These are phyloP conservation scores for Rhododendron henanense DNA, from an alignment of 148 eudicot genomes.

Conservation along the genomic window DNA sequence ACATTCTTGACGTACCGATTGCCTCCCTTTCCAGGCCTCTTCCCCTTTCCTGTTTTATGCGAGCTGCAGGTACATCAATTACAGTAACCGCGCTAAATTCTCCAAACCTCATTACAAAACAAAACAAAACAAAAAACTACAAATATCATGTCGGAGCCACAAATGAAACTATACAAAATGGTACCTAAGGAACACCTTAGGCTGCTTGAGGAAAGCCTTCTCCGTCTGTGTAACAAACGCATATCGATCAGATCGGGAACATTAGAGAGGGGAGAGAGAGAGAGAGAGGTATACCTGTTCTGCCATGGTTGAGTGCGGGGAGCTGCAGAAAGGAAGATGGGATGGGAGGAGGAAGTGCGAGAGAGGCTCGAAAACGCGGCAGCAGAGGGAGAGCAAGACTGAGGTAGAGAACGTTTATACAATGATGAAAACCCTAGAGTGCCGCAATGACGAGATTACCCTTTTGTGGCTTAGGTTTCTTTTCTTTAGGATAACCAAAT, in stretches of 20 bases:
- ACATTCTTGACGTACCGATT: conserved; percentile 29
- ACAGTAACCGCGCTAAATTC: not conserved
- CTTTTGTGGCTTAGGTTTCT: too few species aligned
- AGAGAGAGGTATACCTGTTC: conserved; percentile 9
- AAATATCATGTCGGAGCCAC: not conserved
- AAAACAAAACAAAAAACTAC: not conserved
- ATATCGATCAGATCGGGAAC: not conserved
- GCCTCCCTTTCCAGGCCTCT: conserved; percentile 38
- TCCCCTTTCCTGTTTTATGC: conserved; percentile 31
- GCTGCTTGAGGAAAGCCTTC: conserved; percentile 47
- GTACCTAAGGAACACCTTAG: conserved; percentile 45
- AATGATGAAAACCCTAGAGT: too few species aligned
- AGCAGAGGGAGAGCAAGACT: too few species aligned
- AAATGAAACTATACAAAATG: not conserved
- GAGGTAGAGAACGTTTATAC: too few species aligned
- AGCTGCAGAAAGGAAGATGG: not conserved
- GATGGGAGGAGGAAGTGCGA: not conserved
- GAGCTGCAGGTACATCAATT: conserved; percentile 10
- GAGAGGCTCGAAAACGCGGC: not conserved
- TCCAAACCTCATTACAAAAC: not conserved
- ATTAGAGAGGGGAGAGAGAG: not conserved
- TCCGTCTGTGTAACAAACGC: conserved; percentile 25
- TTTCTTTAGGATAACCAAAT: too few species aligned
- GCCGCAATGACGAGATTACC: too few species aligned
- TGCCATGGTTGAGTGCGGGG: conserved; percentile 13